Percentiles rank a stretch among this genome's conserved stretches.
Conservation (phyloP, 148 eudicot species). For the Arbutus unedo region DNA sequence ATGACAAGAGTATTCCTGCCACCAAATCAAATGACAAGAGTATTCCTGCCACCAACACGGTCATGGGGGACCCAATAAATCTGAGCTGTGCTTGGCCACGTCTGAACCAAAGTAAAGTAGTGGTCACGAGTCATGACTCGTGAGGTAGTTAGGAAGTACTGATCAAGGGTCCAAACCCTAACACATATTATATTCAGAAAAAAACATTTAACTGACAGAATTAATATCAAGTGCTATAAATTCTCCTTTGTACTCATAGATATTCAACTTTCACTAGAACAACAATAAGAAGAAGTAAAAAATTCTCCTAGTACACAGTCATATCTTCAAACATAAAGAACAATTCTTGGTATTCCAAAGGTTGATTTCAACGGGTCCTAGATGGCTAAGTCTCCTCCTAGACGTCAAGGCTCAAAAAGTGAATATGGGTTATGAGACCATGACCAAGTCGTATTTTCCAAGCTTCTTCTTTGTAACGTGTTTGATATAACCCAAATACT, state of each 20-base stretch:
- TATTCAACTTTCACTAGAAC: background rate
- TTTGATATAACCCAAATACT: conserved; percentile 26
- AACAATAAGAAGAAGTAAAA: background rate
- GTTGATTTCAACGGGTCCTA: conserved; percentile 12
- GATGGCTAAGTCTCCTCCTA: conserved; percentile 34
- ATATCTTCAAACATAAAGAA: conserved; percentile 18
- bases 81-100: too few relatives aligned
- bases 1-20: too few relatives aligned
- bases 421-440: conserved; percentile 12
- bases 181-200: too few relatives aligned
- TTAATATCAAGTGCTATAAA: background rate
- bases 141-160: too few relatives aligned
- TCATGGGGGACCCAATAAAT: too few relatives aligned
- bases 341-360: conserved; percentile 15
- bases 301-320: background rate
- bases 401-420: conserved; percentile 23
- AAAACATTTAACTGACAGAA: background rate
- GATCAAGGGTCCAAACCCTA: too few relatives aligned
- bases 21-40: too few relatives aligned
- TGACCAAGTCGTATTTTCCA: conserved; percentile 44
- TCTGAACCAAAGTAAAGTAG: too few relatives aligned
- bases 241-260: background rate
- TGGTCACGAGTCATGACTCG: too few relatives aligned
- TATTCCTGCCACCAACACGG: too few relatives aligned
- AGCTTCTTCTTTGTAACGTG: conserved; percentile 21